Percentiles rank a stretch among this genome's conserved stretches.
Conservation (phyloP, 2,329 filamentous ascomycete species). For the Nemania diffusa region DNA sequence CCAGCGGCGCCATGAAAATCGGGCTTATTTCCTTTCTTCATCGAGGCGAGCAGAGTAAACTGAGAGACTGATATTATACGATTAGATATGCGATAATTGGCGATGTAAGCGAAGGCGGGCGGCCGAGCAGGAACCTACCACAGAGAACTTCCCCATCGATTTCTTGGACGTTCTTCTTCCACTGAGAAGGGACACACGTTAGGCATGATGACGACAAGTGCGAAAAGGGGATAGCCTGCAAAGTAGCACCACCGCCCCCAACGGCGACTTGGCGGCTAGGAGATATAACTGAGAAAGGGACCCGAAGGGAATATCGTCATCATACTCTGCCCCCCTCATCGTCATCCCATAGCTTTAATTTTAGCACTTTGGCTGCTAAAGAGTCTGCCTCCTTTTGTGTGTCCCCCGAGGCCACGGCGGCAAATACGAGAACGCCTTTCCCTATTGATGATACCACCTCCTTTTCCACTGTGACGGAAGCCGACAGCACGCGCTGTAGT, state of each 20-base stretch:
- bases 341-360: constrained; percentile 92
- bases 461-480: constrained; percentile 94
- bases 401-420: constrained; percentile 89
- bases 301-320: constrained; percentile 27
- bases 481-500: constrained; percentile 91
- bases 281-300: constrained; percentile 6
- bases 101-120: constrained; percentile 1
- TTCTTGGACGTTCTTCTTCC: constrained; percentile 90
- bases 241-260: not conserved
- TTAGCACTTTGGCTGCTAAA: constrained; percentile 86
- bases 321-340: constrained; percentile 73
- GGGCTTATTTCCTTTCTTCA: constrained; percentile 96
- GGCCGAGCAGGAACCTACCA: constrained; percentile 65
- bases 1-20: constrained; percentile 91
- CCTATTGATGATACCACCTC: constrained; percentile 91
- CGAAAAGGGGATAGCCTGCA: not conserved
- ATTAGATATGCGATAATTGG: constrained; percentile 19
- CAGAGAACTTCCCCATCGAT: constrained; percentile 94
- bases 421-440: constrained; percentile 88
- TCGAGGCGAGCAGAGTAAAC: constrained; percentile 91
- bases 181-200: constrained; percentile 61
- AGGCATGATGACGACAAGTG: constrained; percentile 25
- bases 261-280: not conserved
- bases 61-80: constrained; percentile 77
- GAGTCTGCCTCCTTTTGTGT: constrained; percentile 87